Base-by-base conservation (phyloP, 2,329 filamentous ascomycete genomes). In the Pseudocercospora musae region DNA sequence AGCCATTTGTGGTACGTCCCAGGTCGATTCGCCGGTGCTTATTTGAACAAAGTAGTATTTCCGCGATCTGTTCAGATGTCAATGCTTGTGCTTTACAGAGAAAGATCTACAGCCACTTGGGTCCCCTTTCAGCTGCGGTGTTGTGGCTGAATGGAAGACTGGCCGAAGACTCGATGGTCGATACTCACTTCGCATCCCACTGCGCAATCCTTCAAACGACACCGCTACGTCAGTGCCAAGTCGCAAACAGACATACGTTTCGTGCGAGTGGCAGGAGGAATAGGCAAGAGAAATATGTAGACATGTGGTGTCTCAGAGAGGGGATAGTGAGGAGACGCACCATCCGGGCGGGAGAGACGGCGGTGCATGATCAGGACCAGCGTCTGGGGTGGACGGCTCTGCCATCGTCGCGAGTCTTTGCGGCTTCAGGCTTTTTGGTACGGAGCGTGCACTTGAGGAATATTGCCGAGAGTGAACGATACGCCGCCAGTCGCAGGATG, bases 1-100 rank as follows among this genome's bases (percentile, higher is more conserved):
- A 42, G 75, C 72, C 64, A 69, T 70, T 11, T 75, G 77, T 11
- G 76, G 76, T 27, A 72, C 70, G 48, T 78, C 75, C 76, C 76
- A 78, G 20, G 76, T 78, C 37, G 75, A 77, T 60, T 76, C 73
- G 61, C 76, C 76, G 57, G 76, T 78, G 65, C 72, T 75, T 46
- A 78, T 77, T 66, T 77, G 75, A 13, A 78, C 76, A 64, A 70
- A 78, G 70, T 78, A 78, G 66, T 78, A 78, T 60, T 78, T 77
- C 60, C 76, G 68, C 23, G 74, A 76, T 72, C 75, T 77, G 59
- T 23, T 18, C 11, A 27, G n/a, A 21, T 23, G 64, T 69, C 60
- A 69, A 62, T 61, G 50, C 27, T 37, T 31, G 50, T 10, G 27
- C 7, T 37, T 23, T 50, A 50, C 3, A n/a, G 25, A n/a, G 10